Percentiles rank a stretch among this genome's conserved stretches.
phyloP scores from a whole-genome alignment of 2,329 filamentous ascomycete genomes.

The Mycosphaerella sp. region DNA sequence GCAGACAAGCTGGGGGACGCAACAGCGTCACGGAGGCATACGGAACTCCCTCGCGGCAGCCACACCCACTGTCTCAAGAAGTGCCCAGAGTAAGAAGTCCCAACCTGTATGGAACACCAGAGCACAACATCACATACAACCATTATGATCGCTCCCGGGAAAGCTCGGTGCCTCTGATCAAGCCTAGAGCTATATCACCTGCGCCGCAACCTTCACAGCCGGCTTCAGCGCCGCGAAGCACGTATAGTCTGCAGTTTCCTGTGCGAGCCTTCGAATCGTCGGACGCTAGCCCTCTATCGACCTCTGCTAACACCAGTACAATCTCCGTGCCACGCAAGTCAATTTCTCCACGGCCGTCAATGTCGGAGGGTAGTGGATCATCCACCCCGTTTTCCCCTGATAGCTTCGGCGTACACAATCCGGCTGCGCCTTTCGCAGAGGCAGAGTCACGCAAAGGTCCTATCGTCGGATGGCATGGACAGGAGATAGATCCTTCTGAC shows the following conservation, averaged over 20 bases:
- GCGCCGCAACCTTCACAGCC: constrained; percentile 20
- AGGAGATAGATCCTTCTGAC: constrained; percentile 73
- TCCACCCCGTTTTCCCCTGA: constrained; percentile 68
- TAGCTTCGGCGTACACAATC: constrained; percentile 68
- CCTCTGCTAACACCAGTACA: constrained; percentile 12
- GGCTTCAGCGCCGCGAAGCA: constrained; percentile 19
- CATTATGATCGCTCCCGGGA: constrained; percentile 5
- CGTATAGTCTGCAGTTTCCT: constrained; percentile 31
- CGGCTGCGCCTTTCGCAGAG: constrained; percentile 32
- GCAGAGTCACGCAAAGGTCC: constrained; percentile 47
- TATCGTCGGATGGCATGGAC: constrained; percentile 68
- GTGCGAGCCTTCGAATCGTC: constrained; percentile 32
- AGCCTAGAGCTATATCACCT: constrained; percentile 31
- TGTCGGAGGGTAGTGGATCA: constrained; percentile 48
- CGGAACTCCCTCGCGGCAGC: constrained; percentile 28
- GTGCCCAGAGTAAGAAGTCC: constrained; percentile 31
- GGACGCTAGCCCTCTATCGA: constrained; percentile 38
- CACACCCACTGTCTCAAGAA: constrained; percentile 35
- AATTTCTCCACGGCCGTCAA: constrained; percentile 60
- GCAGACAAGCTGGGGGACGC: constrained; percentile 23
- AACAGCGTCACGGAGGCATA: constrained; percentile 34
- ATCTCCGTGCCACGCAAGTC: constrained; percentile 53
- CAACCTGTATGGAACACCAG: constrained; percentile 18
- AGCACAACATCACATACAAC: constrained; percentile 4
- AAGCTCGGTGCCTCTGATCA: constrained; percentile 25